Evolutionary conservation across 306 rosid species (phyloP), one percentile per base, ranked within the genome.

Genomic region (Prunus mira): DNA sequence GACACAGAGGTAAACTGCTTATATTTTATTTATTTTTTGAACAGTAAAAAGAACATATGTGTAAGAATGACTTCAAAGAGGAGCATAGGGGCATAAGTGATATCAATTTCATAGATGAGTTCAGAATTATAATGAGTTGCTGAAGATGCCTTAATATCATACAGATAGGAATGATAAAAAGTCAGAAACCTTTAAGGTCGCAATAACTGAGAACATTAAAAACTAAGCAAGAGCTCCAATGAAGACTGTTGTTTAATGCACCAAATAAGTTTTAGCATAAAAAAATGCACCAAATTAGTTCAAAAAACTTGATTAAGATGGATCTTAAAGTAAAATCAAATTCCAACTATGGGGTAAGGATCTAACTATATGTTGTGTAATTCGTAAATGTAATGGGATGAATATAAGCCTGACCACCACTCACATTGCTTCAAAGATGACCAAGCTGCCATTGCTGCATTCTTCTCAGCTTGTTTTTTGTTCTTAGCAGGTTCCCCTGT

Each of bases 361-460:
- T 27, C 19, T 2, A 52, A 19, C 32, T 10, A 19, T n/a, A 9
- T 54, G 11, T 51, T 19, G 13, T 17, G 24, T 41, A 28, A 38
- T 22, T 9, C 15, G 57, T 24, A 58, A 15, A 15, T 27, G 15
- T 1, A 51, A 30, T 25, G 17, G 13, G 77, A 58, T 28, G 54
- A 60, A 2, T 18, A 46, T 22, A 22, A 24, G 63, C 41, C 50
- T 25, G 56, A 43, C 43, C 19, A 12, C 25, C 3, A 61, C 97
- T 92, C 79, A 96, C 99, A 66, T 82, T 92, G 98, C 84, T 96
- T 96, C 76, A 96, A 82, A 77, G 96, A 87, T 9, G 99, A 92
- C 99, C 99, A 96, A 69, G 99, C 98, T 64, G 99, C 98, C 99
- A 96, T 91, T 63, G 99, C 99, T 14, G 99, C 99, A 88, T 96